A percentile compares a stretch with the other conserved stretches of the same genome.
phyloP scores from a whole-genome alignment of 2,329 filamentous ascomycete genomes.

The Arthrobotrys musiformis region DNA sequence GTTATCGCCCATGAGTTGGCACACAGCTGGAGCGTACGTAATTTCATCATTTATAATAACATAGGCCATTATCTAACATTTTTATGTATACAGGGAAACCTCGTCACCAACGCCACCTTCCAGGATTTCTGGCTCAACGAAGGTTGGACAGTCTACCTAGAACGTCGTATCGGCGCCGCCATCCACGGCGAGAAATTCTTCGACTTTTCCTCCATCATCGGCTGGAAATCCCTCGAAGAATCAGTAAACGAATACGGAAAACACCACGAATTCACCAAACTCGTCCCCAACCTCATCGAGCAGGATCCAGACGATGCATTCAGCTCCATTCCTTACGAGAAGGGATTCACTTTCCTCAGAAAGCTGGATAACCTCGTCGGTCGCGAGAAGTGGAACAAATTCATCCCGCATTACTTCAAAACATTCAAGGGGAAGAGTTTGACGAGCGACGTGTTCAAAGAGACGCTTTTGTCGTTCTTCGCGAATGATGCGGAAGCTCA shows the following conservation, averaged over 20 bases:
- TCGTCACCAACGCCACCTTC: slow-evolving; percentile 68
- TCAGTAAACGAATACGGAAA: slow-evolving; percentile 80
- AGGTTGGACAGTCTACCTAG: slow-evolving; percentile 95
- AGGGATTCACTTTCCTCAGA: slow-evolving; percentile 94
- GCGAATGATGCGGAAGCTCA: slow-evolving; percentile 71
- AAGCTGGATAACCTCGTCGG: slow-evolving; percentile 87
- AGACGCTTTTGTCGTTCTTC: slow-evolving; percentile 88
- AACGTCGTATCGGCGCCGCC: slow-evolving; percentile 80
- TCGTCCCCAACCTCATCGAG: slow-evolving; percentile 86
- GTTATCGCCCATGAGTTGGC: slow-evolving; percentile 89
- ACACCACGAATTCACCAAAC: slow-evolving; percentile 91
- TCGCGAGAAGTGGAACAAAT: slow-evolving; percentile 88
- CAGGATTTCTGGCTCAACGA: slow-evolving; percentile 72
- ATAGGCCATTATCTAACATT: neutral
- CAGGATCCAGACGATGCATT: slow-evolving; percentile 97
- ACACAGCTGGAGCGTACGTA: slow-evolving; percentile 71
- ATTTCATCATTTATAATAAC: neutral
- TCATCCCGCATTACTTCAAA: slow-evolving; percentile 94
- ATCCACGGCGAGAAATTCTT: slow-evolving; percentile 86
- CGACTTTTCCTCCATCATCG: slow-evolving; percentile 94
- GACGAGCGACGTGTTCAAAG: slow-evolving; percentile 93
- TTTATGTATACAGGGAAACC: slow-evolving; percentile 55
- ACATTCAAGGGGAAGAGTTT: slow-evolving; percentile 86
- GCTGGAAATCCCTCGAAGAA: slow-evolving; percentile 89
- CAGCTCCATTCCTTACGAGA: slow-evolving; percentile 91